phyloP scores from a whole-genome alignment of 441 rosid genomes.

The Erysimum pusillum region DNA sequence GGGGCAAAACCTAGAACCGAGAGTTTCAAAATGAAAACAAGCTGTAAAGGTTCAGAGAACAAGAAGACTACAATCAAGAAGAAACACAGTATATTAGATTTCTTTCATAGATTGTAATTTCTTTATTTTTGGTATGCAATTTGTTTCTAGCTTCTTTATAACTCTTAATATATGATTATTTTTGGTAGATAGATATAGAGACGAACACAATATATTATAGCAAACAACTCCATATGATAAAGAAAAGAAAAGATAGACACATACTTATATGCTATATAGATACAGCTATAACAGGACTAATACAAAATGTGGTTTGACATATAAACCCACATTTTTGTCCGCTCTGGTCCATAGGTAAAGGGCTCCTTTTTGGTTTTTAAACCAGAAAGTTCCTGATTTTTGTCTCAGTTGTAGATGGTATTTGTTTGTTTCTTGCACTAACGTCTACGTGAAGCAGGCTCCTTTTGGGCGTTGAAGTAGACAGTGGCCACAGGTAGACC shows the following conservation, averaged over 20 bases:
- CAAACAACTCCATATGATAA: not conserved
- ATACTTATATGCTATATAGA: slow-evolving; percentile 19
- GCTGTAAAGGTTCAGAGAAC: slow-evolving; percentile 43
- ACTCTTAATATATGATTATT: slow-evolving; percentile 4
- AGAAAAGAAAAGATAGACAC: not conserved
- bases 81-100: slow-evolving; percentile 62
- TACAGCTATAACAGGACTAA: slow-evolving; percentile 25
- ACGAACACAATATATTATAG: slow-evolving; percentile 34
- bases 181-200: not conserved
- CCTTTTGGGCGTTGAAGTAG: slow-evolving; percentile 87
- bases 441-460: slow-evolving; percentile 80
- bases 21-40: slow-evolving; percentile 50
- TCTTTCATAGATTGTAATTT: slow-evolving; percentile 61
- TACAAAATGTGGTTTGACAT: slow-evolving; percentile 35
- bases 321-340: slow-evolving; percentile 37
- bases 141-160: slow-evolving; percentile 3
- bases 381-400: no score
- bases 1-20: slow-evolving; percentile 44
- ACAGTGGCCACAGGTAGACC: slow-evolving; percentile 84
- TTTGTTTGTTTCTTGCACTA: slow-evolving; percentile 29
- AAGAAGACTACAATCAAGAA: slow-evolving; percentile 41
- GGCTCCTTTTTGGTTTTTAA: not conserved
- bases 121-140: not conserved
- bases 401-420: not conserved
- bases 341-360: not conserved